Evolutionary conservation across 768 basidiomycete genomes (phyloP), one percentile per base, ranked within the genome.

Genomic region (Termitomyces sp.): DNA sequence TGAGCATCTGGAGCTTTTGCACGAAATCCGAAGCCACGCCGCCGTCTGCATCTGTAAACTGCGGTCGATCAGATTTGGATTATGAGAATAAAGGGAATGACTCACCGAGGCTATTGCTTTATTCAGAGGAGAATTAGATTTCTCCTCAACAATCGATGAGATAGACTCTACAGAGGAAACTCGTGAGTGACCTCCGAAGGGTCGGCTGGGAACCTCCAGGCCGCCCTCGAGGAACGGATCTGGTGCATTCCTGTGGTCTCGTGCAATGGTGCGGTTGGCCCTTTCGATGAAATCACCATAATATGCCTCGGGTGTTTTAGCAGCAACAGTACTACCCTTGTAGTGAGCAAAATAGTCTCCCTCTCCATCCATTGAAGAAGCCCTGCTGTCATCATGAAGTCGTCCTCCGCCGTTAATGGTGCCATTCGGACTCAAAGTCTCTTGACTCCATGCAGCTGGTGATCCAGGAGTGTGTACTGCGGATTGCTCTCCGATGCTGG

Each of bases 41-140:
- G 37, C 94, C 94, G 68, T 96, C 93, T 1, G 91, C 79, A 69
- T 96, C 94, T 21, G 94, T 96, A 72, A 97, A 97, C 89, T 94
- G 30, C 41, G n/a, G 9, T 40, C 19, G 42, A 33, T 44, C 21
- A 55, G 58, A 40, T 44, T 59, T 54, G 50, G 55, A 26, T 41
- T 49, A 57, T 48, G 38, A 19, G 50, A 21, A 23, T 35, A 2
- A 33, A 38, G 17, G 15, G 33, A 46, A 14, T 5, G 26, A 72
- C 82, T 62, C 65, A 93, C 91, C 58, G 92, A 87, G 53, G 87
- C 87, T 64, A 93, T 91, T 11, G 94, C 92, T 72, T 95, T 96
- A 75, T 97, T 97, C 57, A 96, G 75, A 11, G 94, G 94, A 23
- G 94, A 94, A 60, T 89, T 89, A 1, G 78, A 76, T 75, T 96